Conservation (phyloP, 2,329 filamentous ascomycete species). For the Alternaria novae-zelandiae region DNA sequence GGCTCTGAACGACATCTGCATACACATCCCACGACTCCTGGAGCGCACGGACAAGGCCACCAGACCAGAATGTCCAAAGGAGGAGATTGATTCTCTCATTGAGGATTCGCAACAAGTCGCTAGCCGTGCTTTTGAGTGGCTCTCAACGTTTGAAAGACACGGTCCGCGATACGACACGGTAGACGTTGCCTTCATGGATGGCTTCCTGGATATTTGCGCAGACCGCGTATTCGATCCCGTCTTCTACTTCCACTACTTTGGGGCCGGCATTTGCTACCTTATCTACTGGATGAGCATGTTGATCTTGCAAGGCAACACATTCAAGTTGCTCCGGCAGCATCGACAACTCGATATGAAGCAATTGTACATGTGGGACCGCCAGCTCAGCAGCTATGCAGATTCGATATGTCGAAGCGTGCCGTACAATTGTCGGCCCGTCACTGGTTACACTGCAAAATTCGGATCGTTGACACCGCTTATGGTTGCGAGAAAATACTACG, state of each 20-base stretch:
- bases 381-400: slow-evolving; percentile 40
- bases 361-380: slow-evolving; percentile 40
- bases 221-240: slow-evolving; percentile 38
- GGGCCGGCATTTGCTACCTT: slow-evolving; percentile 42
- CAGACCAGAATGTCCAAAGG: background rate
- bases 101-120: slow-evolving; percentile 35
- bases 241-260: slow-evolving; percentile 42
- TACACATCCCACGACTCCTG: slow-evolving; percentile 43
- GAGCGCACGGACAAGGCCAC: slow-evolving; percentile 39
- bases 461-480: slow-evolving; percentile 44
- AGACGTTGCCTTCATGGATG: slow-evolving; percentile 28
- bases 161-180: slow-evolving; percentile 40
- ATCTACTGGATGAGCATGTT: slow-evolving; percentile 48
- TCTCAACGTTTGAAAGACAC: slow-evolving; percentile 37
- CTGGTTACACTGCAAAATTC: slow-evolving; percentile 43
- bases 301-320: slow-evolving; percentile 44
- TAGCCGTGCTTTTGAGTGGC: slow-evolving; percentile 36
- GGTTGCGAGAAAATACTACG: slow-evolving; percentile 45
- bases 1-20: slow-evolving; percentile 41
- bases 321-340: slow-evolving; percentile 33
- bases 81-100: slow-evolving; percentile 34
- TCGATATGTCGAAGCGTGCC: slow-evolving; percentile 42
- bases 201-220: slow-evolving; percentile 34
- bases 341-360: slow-evolving; percentile 37
- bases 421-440: slow-evolving; percentile 34